A percentile compares a stretch with the other conserved stretches of the same genome.
phyloP scores from a whole-genome alignment of 2,329 filamentous ascomycete genomes.

The Apiospora malaysiana region DNA sequence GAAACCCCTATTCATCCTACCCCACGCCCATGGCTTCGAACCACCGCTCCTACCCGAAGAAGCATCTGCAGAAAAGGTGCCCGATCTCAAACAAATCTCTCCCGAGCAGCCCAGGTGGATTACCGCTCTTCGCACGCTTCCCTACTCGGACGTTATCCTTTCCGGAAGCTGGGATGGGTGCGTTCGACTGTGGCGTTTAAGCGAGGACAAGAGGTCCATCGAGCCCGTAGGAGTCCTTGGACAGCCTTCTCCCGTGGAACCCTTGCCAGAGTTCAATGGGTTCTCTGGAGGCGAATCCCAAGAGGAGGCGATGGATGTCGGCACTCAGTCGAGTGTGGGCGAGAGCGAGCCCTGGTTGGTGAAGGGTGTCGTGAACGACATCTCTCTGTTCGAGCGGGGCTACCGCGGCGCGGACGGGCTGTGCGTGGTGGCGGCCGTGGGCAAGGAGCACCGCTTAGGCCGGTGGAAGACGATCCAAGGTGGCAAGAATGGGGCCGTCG shows the following conservation, averaged over 20 bases:
- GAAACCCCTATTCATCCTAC: conserved; percentile 83
- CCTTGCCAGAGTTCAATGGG: conserved; percentile 33
- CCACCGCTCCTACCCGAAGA: conserved; percentile 69
- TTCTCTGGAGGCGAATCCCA: conserved; percentile 27
- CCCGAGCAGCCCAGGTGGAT: conserved; percentile 82
- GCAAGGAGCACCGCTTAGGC: conserved; percentile 84
- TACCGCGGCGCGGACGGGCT: conserved; percentile 77
- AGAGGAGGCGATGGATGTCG: conserved; percentile 30
- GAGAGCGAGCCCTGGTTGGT: conserved; percentile 44
- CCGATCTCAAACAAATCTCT: conserved; percentile 64
- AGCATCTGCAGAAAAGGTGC: conserved; percentile 74
- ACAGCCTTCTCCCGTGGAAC: conserved; percentile 30
- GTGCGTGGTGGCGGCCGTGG: conserved; percentile 84
- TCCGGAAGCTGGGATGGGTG: conserved; percentile 95
- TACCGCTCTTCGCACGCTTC: conserved; percentile 84
- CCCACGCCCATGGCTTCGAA: conserved; percentile 85
- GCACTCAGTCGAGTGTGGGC: conserved; percentile 29
- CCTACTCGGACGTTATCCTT: conserved; percentile 88
- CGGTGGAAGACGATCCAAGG: conserved; percentile 71
- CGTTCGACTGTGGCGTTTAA: conserved; percentile 84
- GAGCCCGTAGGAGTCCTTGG: conserved; percentile 74
- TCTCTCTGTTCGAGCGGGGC: conserved; percentile 85
- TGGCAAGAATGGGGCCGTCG: conserved; percentile 82
- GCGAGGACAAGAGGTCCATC: conserved; percentile 80
- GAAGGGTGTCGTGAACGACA: conserved; percentile 84